Evolutionary conservation across 78 protist species (phyloP).

Genomic region (Dictyostelium citrinum): DNA sequence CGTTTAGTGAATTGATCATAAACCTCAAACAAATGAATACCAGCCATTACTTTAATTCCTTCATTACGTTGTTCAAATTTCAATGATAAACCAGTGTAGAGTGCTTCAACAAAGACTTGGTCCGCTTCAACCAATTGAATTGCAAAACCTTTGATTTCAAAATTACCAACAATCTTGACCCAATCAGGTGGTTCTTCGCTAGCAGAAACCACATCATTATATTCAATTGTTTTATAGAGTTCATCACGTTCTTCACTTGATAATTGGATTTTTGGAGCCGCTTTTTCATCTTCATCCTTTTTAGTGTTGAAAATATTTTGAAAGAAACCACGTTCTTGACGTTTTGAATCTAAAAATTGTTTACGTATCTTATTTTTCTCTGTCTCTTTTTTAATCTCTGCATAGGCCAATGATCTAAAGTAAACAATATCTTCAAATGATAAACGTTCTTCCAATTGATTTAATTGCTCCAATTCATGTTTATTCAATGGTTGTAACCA

Average conservation of each 20-base stretch:
- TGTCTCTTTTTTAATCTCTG: conserved; percentile 63
- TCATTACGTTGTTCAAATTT: conserved; percentile 54
- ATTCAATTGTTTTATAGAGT: conserved; percentile 59
- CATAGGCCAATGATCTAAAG: conserved; percentile 67
- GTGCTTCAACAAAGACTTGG: conserved; percentile 32
- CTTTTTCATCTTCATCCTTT: conserved; percentile 55
- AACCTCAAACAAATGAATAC: conserved; percentile 60
- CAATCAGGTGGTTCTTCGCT: conserved; percentile 74
- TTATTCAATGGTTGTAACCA: conserved; percentile 53
- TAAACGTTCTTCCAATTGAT: conserved; percentile 34
- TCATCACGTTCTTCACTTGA: conserved; percentile 59
- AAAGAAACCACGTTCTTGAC: conserved; percentile 50
- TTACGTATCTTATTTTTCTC: conserved; percentile 36
- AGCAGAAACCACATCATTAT: conserved; percentile 27
- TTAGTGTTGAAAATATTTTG: conserved; percentile 29
- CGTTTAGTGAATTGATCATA: conserved; percentile 50
- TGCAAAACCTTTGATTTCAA: conserved; percentile 23
- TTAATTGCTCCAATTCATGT: neutral
- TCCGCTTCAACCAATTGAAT: conserved; percentile 50
- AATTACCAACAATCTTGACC: conserved; percentile 49
- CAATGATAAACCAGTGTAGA: conserved; percentile 20
- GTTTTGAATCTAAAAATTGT: conserved; percentile 41
- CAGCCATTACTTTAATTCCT: conserved; percentile 23
- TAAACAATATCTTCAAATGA: conserved; percentile 72
- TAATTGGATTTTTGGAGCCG: conserved; percentile 47